Evolutionary conservation across 768 basidiomycete genomes (phyloP).

Genomic region (Boletus speciosus): DNA sequence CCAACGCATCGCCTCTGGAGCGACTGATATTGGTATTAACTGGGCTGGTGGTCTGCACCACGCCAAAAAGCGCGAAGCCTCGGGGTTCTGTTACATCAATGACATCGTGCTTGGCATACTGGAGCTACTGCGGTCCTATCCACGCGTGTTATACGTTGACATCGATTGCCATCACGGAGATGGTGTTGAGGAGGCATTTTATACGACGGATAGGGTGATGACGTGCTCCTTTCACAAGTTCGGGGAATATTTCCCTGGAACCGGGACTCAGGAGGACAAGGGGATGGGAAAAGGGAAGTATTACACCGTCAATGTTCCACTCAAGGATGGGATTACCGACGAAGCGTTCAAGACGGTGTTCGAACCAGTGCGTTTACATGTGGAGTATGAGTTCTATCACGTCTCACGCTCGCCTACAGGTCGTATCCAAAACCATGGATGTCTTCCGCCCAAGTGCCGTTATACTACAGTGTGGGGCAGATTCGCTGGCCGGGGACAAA

Average conservation of each 20-base stretch:
- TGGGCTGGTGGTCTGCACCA: constrained; percentile 99
- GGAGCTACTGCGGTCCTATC: constrained; percentile 80
- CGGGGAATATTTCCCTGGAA: constrained; percentile 78
- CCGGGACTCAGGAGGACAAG: constrained; percentile 77
- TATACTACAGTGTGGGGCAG: constrained; percentile 92
- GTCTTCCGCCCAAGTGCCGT: constrained; percentile 85
- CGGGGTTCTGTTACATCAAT: constrained; percentile 99
- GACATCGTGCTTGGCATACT: constrained; percentile 94
- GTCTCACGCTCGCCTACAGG: constrained; percentile 39
- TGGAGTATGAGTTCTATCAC: neutral
- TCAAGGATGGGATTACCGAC: constrained; percentile 93
- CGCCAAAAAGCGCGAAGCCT: constrained; percentile 98
- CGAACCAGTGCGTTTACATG: constrained; percentile 65
- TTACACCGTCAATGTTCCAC: constrained; percentile 89
- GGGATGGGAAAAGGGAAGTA: constrained; percentile 82
- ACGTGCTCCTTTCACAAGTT: constrained; percentile 97
- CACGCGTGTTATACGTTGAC: constrained; percentile 94
- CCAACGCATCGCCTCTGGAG: constrained; percentile 71
- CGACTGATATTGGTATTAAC: constrained; percentile 83
- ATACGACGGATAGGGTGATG: constrained; percentile 96
- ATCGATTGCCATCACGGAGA: constrained; percentile 99
- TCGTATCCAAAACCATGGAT: constrained; percentile 81
- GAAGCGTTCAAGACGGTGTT: constrained; percentile 87
- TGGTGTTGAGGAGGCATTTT: constrained; percentile 98
- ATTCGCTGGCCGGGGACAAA: constrained; percentile 93